phyloP scores from a whole-genome alignment of 2,329 filamentous ascomycete species.

The Exophiala bonariae region DNA sequence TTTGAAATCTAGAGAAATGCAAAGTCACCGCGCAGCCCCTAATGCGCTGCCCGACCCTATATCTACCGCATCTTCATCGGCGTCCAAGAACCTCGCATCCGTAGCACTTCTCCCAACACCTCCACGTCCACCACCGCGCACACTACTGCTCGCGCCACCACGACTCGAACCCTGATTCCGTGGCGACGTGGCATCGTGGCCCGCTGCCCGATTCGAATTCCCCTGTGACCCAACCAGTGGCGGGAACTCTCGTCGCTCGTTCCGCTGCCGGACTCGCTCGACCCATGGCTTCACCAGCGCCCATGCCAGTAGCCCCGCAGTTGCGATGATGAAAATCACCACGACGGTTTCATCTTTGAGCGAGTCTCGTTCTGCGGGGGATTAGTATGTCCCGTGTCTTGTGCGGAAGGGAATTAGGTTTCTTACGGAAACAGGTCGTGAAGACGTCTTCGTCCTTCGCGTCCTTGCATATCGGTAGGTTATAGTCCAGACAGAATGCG shows the following conservation, averaged over 20 bases:
- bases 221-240: background rate
- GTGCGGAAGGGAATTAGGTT: background rate
- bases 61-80: slow-evolving; percentile 16
- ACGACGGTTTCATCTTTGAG: slow-evolving; percentile 67
- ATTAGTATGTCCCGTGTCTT: no score
- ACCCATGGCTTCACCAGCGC: slow-evolving; percentile 55
- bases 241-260: background rate
- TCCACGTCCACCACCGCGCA: background rate
- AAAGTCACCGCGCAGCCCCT: slow-evolving; percentile 4
- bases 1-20: background rate
- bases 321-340: slow-evolving; percentile 65
- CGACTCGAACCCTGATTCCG: no score
- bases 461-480: slow-evolving; percentile 60
- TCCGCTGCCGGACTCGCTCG: slow-evolving; percentile 17
- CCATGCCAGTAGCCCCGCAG: slow-evolving; percentile 60
- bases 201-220: no score
- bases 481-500: slow-evolving; percentile 64
- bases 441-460: slow-evolving; percentile 64
- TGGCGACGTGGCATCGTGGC: no score
- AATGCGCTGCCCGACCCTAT: slow-evolving; percentile 6
- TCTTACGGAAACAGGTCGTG: slow-evolving; percentile 62
- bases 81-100: slow-evolving; percentile 1
- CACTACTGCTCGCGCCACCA: no score
- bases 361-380: slow-evolving; percentile 59
- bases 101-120: background rate